Percentiles rank a stretch among this genome's conserved stretches.
Evolutionary conservation across 306 rosid genomes (phyloP).

Genomic region (Sicyos baderoa): DNA sequence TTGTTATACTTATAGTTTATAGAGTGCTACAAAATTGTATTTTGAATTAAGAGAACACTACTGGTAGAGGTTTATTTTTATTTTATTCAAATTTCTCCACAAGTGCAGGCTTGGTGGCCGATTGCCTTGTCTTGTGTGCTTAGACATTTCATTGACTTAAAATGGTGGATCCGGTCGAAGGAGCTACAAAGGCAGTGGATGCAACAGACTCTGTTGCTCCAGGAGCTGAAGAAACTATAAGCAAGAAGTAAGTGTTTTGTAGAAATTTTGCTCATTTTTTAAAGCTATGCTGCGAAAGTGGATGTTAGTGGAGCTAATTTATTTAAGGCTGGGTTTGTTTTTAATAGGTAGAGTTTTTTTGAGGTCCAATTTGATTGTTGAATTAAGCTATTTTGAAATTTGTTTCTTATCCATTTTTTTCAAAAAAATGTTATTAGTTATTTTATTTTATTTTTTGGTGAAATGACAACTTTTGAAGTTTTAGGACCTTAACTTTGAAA

Average conservation of each 20-base stretch:
- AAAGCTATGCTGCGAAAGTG: neutral
- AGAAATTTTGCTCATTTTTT: neutral
- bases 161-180: too few species aligned
- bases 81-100: too few species aligned
- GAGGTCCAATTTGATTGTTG: conserved; percentile 3
- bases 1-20: too few species aligned
- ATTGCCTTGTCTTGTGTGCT: too few species aligned
- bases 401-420: too few species aligned
- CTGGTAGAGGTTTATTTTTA: too few species aligned
- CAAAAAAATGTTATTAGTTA: neutral
- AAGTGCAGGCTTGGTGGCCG: too few species aligned
- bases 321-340: neutral
- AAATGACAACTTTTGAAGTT: neutral
- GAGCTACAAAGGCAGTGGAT: neutral
- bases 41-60: too few species aligned
- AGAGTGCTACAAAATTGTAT: too few species aligned
- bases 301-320: neutral
- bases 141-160: too few species aligned
- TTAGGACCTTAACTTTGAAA: neutral
- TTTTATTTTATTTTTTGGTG: neutral
- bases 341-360: neutral
- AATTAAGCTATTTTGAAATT: neutral
- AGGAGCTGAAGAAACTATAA: conserved; percentile 24
- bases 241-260: conserved; percentile 38
- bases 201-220: neutral